These are phyloP conservation scores for Pyricularia sp. DNA, from an alignment of 2,329 filamentous ascomycete species.

Conservation along the genomic window DNA sequence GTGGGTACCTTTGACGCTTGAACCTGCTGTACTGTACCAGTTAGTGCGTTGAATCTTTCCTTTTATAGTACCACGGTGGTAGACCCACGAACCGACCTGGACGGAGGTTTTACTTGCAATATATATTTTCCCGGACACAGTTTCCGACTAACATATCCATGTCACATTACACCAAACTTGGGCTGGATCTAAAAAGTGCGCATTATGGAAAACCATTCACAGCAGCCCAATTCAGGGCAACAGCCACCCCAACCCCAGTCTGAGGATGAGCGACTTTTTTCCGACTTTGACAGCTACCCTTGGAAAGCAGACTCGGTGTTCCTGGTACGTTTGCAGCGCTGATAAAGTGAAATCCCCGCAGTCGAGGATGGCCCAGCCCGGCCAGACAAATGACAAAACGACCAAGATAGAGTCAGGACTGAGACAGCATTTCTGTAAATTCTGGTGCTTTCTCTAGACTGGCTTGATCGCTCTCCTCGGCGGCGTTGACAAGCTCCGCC, in stretches of 20 bases:
- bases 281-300: slow-evolving; percentile 4
- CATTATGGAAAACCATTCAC: background rate
- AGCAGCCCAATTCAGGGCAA: background rate
- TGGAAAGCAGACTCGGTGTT: slow-evolving; percentile 5
- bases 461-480: slow-evolving; percentile 13
- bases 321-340: slow-evolving; percentile 3
- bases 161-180: background rate
- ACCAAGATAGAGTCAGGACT: background rate
- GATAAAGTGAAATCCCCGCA: background rate
- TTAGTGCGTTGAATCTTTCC: background rate
- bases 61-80: background rate
- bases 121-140: too few species aligned
- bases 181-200: background rate
- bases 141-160: background rate
- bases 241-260: background rate
- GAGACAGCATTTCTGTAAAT: background rate
- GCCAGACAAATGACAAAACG: background rate
- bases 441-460: slow-evolving; percentile 6
- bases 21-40: background rate
- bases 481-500: slow-evolving; percentile 9
- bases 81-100: background rate
- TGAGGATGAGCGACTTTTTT: background rate
- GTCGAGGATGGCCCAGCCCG: background rate
- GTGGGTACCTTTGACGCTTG: background rate
- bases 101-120: background rate